A percentile compares a stretch with the other conserved stretches of the same genome.
phyloP scores from a whole-genome alignment of 768 basidiomycete species.

The Rhizopogon rudus region DNA sequence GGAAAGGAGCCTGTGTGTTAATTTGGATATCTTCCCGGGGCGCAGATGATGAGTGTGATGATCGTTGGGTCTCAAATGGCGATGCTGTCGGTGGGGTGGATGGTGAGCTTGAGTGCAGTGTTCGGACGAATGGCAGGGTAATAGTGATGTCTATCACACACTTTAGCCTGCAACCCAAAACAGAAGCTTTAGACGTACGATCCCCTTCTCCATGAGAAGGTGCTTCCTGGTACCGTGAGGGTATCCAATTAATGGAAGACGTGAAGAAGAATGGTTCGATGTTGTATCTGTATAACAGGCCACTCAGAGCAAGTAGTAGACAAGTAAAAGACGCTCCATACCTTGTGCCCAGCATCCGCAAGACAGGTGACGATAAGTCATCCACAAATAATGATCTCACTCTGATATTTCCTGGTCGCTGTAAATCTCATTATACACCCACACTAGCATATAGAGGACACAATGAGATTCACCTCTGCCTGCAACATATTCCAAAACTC shows the following conservation, averaged over 20 bases:
- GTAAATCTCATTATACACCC: constrained; percentile 11
- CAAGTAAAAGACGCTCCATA: constrained; percentile 16
- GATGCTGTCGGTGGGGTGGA: neutral
- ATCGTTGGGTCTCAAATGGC: too few relatives aligned
- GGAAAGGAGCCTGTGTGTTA: constrained; percentile 48
- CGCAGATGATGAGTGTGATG: neutral
- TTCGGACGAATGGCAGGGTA: constrained; percentile 47
- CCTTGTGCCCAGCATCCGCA: constrained; percentile 56
- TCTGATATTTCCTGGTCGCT: constrained; percentile 33
- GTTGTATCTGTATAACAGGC: constrained; percentile 31
- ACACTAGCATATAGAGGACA: neutral
- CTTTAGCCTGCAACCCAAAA: neutral
- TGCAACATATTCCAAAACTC: constrained; percentile 32
- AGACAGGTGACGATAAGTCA: constrained; percentile 42
- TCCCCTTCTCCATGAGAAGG: constrained; percentile 36
- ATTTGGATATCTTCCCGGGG: constrained; percentile 23
- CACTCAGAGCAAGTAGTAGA: neutral
- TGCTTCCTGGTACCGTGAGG: constrained; percentile 57
- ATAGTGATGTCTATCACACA: constrained; percentile 46
- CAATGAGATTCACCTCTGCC: constrained; percentile 27
- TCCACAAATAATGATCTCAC: constrained; percentile 48
- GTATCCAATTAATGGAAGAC: constrained; percentile 62
- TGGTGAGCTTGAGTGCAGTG: constrained; percentile 14
- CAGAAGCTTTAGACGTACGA: constrained; percentile 34
- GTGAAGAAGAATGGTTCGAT: constrained; percentile 66